Evolutionary conservation across 192 early-diverging fungal species (phyloP).

Genomic region (Gonapodya prolifera): DNA sequence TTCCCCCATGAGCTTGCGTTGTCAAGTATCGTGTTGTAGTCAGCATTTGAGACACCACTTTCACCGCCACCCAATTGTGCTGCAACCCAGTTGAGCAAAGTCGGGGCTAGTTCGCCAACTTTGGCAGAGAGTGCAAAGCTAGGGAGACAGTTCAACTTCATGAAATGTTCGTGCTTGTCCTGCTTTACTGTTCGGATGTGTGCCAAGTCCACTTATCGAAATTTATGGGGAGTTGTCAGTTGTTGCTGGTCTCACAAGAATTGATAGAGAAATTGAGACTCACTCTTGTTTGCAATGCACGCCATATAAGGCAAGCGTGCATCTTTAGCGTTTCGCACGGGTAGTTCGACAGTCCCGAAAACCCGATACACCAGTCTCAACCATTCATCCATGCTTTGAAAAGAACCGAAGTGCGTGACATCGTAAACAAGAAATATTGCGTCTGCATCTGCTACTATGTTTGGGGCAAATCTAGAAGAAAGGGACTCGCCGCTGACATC

Average conservation of each 20-base stretch:
- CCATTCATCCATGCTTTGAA: conserved; percentile 17
- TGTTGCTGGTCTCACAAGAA: too few species aligned
- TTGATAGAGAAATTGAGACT: not conserved
- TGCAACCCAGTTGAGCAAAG: not conserved
- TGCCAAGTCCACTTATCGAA: not conserved
- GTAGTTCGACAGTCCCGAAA: not conserved
- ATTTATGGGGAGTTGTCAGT: too few species aligned
- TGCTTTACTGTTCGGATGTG: conserved; percentile 10
- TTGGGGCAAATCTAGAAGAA: conserved; percentile 13
- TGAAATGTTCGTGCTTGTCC: conserved; percentile 10
- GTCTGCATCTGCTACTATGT: conserved; percentile 11
- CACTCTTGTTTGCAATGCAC: conserved; percentile 13
- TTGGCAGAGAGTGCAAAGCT: conserved; percentile 15
- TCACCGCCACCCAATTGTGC: not conserved
- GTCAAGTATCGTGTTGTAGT: too few species aligned
- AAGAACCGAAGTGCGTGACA: conserved; percentile 14
- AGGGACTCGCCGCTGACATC: conserved; percentile 18
- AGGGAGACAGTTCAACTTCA: not conserved
- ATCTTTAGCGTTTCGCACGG: conserved; percentile 2
- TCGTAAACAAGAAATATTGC: conserved; percentile 17
- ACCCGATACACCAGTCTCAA: conserved; percentile 10
- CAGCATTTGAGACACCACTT: too few species aligned
- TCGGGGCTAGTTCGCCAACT: conserved; percentile 9
- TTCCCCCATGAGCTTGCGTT: too few species aligned
- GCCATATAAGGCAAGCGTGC: conserved; percentile 12